Evolutionary conservation across 768 basidiomycete genomes (phyloP), one percentile per base, ranked within the genome.

Genomic region (Hypholoma fasciculare): DNA sequence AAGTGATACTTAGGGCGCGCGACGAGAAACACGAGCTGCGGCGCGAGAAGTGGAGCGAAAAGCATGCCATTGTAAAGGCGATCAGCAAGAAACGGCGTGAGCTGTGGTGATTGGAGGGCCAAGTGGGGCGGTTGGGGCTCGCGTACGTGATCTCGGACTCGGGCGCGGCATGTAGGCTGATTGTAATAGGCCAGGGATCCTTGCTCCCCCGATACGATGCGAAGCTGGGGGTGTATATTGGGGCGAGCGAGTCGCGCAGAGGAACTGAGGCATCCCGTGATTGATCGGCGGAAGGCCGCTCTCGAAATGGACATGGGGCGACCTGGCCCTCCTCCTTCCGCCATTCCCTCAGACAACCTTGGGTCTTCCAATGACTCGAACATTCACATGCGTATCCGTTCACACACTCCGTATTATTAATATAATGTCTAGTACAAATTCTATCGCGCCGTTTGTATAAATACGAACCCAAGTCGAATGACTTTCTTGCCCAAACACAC

Each of bases 41-140:
- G 30, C 77, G 83, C 61, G 81, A 74, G 26, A 75, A 76, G 59
- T 93, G 92, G 92, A 87, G 89, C 20, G 88, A 92, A 72, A 80
- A 81, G 67, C 87, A 86, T 71, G 64, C 78, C 43, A 74, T 87
- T 55, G 76, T 82, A 4, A 78, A 77, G 69, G 87, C 86, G n/a
- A 84, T 92, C 50, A 74, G 80, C 63, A 77, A 77, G 67, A 90
- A 87, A 71, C 80, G 90, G 62, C 83, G 82, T 63, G 81, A 85
- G 68, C 79, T 87, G 66, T 94, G 92, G 92, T 94, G 61, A 51
- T 54, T 38, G 49, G 23, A 48, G 30, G 37, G 16, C 37, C 36
- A 16, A 20, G 20, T 49, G 7, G 23, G 17, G 39, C 38, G 14
- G 19, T 27, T 40, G 36, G n/a, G 36, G 34, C 30, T 34, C 30